These are phyloP conservation scores for Talaromyces funiculosus DNA, from an alignment of 2,329 filamentous ascomycete species.

Conservation along the genomic window DNA sequence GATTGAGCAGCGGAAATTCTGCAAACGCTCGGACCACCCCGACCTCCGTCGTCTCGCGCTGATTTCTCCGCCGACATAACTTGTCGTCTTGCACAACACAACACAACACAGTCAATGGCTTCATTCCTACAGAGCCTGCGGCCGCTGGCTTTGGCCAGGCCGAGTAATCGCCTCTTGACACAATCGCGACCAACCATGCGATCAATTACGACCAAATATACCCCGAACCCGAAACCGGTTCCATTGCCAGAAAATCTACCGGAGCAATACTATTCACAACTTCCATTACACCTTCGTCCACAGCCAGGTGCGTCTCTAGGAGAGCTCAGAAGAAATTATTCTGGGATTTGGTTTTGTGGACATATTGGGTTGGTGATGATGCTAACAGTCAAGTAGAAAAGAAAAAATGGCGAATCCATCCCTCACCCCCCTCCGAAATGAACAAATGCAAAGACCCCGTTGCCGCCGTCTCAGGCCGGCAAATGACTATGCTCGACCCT, in stretches of 20 bases:
- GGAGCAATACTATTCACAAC: slow-evolving; percentile 37
- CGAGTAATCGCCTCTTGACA: slow-evolving; percentile 30
- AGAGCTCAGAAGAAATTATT: neutral
- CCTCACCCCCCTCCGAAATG: slow-evolving; percentile 36
- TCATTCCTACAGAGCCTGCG: slow-evolving; percentile 53
- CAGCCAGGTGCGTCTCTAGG: slow-evolving; percentile 28
- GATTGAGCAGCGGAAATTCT: slow-evolving; percentile 28
- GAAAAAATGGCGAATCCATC: slow-evolving; percentile 51
- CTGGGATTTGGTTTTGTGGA: no score
- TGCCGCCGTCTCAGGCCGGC: slow-evolving; percentile 58
- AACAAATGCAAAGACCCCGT: slow-evolving; percentile 56
- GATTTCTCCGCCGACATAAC: slow-evolving; percentile 1
- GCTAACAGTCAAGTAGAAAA: slow-evolving; percentile 24
- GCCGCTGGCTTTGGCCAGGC: slow-evolving; percentile 67
- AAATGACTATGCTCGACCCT: slow-evolving; percentile 73
- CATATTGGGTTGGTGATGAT: no score
- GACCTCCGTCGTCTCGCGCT: slow-evolving; percentile 22
- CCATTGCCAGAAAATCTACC: slow-evolving; percentile 40
- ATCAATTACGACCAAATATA: slow-evolving; percentile 48
- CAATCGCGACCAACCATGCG: slow-evolving; percentile 45
- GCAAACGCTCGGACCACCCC: slow-evolving; percentile 24
- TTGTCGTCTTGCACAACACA: neutral
- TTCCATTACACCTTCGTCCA: slow-evolving; percentile 35
- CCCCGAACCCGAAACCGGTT: slow-evolving; percentile 36
- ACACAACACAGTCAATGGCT: slow-evolving; percentile 44